phyloP scores from a whole-genome alignment of 805 yeast genomes.

The Pachysolen tannophilus region DNA sequence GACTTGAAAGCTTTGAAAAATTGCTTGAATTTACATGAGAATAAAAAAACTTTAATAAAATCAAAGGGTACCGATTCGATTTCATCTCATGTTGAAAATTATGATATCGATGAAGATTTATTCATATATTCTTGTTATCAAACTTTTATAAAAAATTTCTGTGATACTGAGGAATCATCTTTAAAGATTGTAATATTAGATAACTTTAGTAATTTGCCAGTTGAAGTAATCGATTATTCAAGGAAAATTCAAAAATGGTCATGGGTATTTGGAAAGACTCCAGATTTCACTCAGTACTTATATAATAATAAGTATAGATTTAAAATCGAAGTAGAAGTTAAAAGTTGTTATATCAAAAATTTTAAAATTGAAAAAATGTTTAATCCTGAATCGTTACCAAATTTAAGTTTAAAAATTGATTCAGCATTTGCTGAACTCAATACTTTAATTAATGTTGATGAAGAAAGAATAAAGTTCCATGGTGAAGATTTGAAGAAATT shows the following conservation, averaged over 20 bases:
- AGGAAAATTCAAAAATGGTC: constrained; percentile 46
- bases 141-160: constrained; percentile 31
- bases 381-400: neutral
- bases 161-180: constrained; percentile 6
- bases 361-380: constrained; percentile 18
- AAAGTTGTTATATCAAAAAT: constrained; percentile 32
- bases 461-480: constrained; percentile 12
- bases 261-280: constrained; percentile 76
- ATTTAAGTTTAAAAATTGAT: constrained; percentile 7
- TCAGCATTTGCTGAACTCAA: constrained; percentile 12
- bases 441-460: constrained; percentile 8
- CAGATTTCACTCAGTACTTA: constrained; percentile 54
- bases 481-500: constrained; percentile 12
- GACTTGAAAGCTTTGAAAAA: constrained; percentile 49
- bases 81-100: constrained; percentile 68
- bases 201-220: constrained; percentile 17
- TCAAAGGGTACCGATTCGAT: constrained; percentile 59
- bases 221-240: constrained; percentile 32
- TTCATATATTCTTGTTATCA: constrained; percentile 37
- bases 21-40: constrained; percentile 34
- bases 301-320: constrained; percentile 24
- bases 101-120: constrained; percentile 34
- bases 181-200: constrained; percentile 16
- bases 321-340: constrained; percentile 35
- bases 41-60: constrained; percentile 14